Base-by-base conservation (phyloP, 179 eudicot genomes). In the Actinidia polygama region DNA sequence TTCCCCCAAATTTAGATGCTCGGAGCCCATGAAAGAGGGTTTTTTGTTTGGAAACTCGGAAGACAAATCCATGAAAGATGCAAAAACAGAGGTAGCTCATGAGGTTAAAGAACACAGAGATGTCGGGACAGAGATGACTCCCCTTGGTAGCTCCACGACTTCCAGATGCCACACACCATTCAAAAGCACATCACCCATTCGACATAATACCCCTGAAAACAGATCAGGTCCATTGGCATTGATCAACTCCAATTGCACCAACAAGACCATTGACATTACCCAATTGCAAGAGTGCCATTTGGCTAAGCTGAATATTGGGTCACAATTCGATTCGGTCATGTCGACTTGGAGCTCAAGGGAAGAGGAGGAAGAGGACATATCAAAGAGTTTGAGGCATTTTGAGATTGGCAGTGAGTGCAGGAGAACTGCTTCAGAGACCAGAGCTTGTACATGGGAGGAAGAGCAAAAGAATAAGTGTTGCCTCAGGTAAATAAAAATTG, bases 351-450 rank as follows among this genome's bases (percentile, higher is more conserved):
- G 93, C 83, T 88, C 98, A 0, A 94, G 89, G 84, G 95, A 94
- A 72, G 99, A 95, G 86, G 99, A 95, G 83, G 98, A 95, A 83
- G 99, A 95, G 83, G 99, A 94, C 55, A 86, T 93, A 58, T 95
- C 98, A 3, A 95, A 95, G 95, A 95, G 99, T 78, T 84, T 95
- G 85, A 90, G 99, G 84, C 97, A 94, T 83, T 95, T 92, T 87
- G 99, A 94, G 82, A 82, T 93, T 64, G 83, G 83, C 24, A 77
- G 73, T 68, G 90, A 86, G 67, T 90, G 87, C 16, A 84, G 91
- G 81, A 91, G 81, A 57, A 94, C 93, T 84, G 88, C 88, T 78
- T 93, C 93, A 0, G 97, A 92, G 78, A 79, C 91, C 30, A 91
- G 90, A 51, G 63, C 86, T 81, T 83, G 86, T 88, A 81, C 82